Base-by-base conservation (phyloP, 169 alveolate genomes). In the Plasmodium inui region DNA sequence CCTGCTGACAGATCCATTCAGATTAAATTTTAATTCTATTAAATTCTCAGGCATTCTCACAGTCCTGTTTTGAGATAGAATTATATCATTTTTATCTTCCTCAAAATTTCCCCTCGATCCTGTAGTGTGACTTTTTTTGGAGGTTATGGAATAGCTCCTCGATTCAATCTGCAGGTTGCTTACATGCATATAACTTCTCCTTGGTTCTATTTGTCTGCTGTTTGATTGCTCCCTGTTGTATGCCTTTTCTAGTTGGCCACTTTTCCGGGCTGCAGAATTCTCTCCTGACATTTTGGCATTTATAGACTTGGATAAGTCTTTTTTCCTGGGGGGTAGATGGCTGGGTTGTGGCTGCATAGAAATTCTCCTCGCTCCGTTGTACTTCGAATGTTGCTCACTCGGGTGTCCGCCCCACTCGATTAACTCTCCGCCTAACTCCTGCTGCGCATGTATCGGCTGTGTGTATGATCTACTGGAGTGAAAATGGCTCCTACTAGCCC, bases 121-220 rank as follows among this genome's bases (percentile, higher is more conserved):
- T 73, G 46, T 30, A 34, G 37, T n/a, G 17, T 72, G 28, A 17
- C 17, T 30, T 1, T 67, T 46, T 14, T 26, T 14, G 6, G 30
- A 50, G 7, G 53, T 50, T 32, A 46, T 30, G 22, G 46, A 17
- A 50, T 50, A 50, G 22, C 55, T 39, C 74, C 70, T 83, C 14
- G 61, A 82, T 30, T 19, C 70, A 3, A 22, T 81, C 5, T 50
- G 22, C 9, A 41, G n/a, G n/a, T 46, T 81, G 2, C 7, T 19
- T 50, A 28, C n/a, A 22, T 81, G 41, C 74, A 44, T 83, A 44
- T 39, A 70, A 44, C 74, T 83, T 71, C 72, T 83, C 50, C 83
- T 30, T 3, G 30, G 9, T 83, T 83, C 92, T 28, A 44, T 41
- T n/a, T 5, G 28, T n/a, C n/a, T 80, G 46, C 17, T 46, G 19